A percentile compares a stretch with the other conserved stretches of the same genome.
Evolutionary conservation across 108 stramenopile genomes (phyloP).

Genomic region (Nannochloropsis salina): DNA sequence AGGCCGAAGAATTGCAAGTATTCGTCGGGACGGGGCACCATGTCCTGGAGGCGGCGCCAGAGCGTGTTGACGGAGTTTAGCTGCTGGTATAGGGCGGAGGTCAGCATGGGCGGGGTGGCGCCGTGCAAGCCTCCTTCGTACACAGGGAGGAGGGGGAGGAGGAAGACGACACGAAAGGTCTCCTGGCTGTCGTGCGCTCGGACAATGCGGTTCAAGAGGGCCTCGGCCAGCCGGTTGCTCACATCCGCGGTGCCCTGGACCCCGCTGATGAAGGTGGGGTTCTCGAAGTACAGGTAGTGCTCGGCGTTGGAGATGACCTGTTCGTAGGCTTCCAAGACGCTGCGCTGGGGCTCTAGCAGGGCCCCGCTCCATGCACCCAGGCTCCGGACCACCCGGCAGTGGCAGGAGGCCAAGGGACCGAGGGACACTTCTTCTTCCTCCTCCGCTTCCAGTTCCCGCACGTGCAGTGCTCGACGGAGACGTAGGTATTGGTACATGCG

Average conservation of each 20-base stretch:
- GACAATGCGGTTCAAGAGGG: slow-evolving; percentile 19
- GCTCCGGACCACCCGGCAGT: slow-evolving; percentile 12
- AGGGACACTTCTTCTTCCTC: not conserved
- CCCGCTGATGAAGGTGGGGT: not conserved
- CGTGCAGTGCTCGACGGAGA: not conserved
- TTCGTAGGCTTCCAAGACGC: not conserved
- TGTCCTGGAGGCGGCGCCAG: not conserved
- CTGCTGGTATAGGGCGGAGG: not conserved
- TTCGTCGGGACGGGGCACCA: not conserved
- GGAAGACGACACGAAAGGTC: not conserved
- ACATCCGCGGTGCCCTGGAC: not conserved
- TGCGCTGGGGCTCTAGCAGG: not conserved
- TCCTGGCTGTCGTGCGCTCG: not conserved
- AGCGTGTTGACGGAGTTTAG: not conserved
- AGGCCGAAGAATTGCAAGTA: slow-evolving; percentile 5
- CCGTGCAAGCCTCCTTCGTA: not conserved
- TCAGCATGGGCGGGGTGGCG: not conserved
- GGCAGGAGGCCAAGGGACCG: not conserved
- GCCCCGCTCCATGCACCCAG: not conserved
- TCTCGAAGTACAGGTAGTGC: not conserved
- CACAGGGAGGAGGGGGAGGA: slow-evolving; percentile 1
- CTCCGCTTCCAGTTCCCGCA: not conserved
- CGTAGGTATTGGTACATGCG: slow-evolving; percentile 10
- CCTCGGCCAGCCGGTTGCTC: not conserved
- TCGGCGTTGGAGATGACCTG: not conserved